Evolutionary conservation across 306 rosid species (phyloP).

Genomic region (Acacia acuminata): DNA sequence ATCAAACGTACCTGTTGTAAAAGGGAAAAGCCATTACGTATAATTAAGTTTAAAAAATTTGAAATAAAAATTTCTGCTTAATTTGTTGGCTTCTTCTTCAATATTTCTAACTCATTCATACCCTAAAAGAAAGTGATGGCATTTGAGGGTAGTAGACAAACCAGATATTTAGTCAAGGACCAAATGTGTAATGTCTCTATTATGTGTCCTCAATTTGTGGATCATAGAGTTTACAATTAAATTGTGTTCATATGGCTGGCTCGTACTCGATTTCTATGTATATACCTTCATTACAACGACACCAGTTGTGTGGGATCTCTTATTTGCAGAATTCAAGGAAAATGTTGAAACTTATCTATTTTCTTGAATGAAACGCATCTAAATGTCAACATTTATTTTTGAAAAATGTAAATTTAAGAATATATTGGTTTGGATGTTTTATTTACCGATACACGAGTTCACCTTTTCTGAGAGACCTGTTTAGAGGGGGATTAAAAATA

Average conservation of each 20-base stretch:
- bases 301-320: not conserved
- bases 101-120: not conserved
- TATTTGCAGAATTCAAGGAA: not conserved
- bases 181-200: not conserved
- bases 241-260: not conserved
- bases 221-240: not conserved
- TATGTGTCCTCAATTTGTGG: not conserved
- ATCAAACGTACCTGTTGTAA: not conserved
- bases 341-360: not conserved
- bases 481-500: too few species aligned
- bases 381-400: not conserved
- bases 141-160: not conserved
- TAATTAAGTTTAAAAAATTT: not conserved
- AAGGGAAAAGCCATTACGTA: not conserved
- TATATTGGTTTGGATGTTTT: not conserved
- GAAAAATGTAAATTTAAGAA: not conserved
- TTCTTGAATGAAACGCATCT: not conserved
- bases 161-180: not conserved
- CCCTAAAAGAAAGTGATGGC: conserved; percentile 15
- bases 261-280: not conserved
- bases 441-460: not conserved
- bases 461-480: not conserved
- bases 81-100: not conserved
- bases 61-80: not conserved
- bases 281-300: not conserved